Evolutionary conservation across 2,329 filamentous ascomycete genomes (phyloP), one percentile per base, ranked within the genome.

Genomic region (Fusarium equiseti): DNA sequence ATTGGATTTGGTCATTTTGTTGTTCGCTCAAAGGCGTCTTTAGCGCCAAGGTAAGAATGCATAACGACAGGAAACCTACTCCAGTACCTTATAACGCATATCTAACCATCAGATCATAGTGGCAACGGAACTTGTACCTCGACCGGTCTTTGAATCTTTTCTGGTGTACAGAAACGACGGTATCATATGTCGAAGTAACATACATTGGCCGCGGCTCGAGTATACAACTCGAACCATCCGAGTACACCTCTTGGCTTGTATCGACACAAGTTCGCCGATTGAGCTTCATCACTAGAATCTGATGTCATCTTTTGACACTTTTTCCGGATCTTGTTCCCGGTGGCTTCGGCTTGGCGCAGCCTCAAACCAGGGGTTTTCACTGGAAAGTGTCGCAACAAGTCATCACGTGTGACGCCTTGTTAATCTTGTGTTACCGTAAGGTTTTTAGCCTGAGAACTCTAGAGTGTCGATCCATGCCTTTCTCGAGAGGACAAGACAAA

Each of bases 401-500:
- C 26, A 29, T 59, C 45, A 40, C 43, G 9, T 35, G 38, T 2
- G 32, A 26, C 54, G 4, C 10, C 31, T 29, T 40, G 31, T 10
- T 12, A 5, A 5, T 3, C 1, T 40, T 18, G 18, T 6, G 3
- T 22, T 8, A 15, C 3, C 15, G 26, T 15, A 51, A 22, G 10
- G 3, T 4, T 42, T 42, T 27, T 26, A 43, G 24, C 13, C 24
- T 22, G 3, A 15, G 6, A 18, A 29, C 11, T 2, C 9, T 20
- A 26, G 18, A 29, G 26, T 16, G 16, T 35, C 66, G 68, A 71
- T 71, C 68, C 20, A 29, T 69, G 44, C 35, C 63, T 66, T 31
- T 18, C 35, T 53, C 13, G 20, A 22, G 29, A 49, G 48, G 52
- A 58, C 26, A 48, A 42, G 35, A 54, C 52, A 22, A 3, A 22